Percentiles rank a stretch among this genome's conserved stretches.
Evolutionary conservation across 768 basidiomycete species (phyloP).

Genomic region (Lenzites betulinus): DNA sequence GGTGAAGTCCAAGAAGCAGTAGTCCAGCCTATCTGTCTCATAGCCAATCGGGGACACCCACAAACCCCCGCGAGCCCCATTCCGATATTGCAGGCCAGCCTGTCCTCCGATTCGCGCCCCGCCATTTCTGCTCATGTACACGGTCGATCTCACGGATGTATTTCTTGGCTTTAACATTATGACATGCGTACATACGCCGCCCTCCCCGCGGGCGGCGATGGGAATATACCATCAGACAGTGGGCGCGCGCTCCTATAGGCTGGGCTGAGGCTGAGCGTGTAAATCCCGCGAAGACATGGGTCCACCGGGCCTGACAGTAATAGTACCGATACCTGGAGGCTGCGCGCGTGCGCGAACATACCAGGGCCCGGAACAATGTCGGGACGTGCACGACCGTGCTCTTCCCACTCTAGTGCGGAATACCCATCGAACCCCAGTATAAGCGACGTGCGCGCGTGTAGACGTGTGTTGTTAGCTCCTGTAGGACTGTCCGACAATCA

Average conservation of each 20-base stretch:
- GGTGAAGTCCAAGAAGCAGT: conserved; percentile 38
- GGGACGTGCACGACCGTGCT: not conserved
- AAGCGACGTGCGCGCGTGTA: conserved; percentile 5
- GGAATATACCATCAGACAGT: not conserved
- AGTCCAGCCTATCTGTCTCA: not conserved
- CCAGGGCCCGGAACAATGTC: conserved; percentile 14
- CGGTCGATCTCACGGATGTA: not conserved
- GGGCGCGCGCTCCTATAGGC: conserved; percentile 2
- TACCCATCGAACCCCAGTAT: conserved; percentile 16
- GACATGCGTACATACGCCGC: not conserved
- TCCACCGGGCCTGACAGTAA: not conserved
- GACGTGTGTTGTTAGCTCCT: too few relatives aligned
- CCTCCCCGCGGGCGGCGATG: not conserved
- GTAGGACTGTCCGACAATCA: too few relatives aligned
- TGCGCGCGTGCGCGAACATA: not conserved
- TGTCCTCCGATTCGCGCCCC: not conserved
- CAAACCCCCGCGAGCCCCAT: too few relatives aligned
- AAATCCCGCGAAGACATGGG: conserved; percentile 1
- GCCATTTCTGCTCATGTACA: not conserved
- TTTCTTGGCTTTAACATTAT: not conserved
- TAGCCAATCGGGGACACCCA: not conserved
- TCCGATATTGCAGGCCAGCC: too few relatives aligned
- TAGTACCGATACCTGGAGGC: not conserved
- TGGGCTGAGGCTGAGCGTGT: conserved; percentile 3
- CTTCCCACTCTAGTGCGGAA: not conserved